A percentile compares a stretch with the other conserved stretches of the same genome.
phyloP scores from a whole-genome alignment of 371 early-diverging fungal genomes.

The Mortierella sp. region DNA sequence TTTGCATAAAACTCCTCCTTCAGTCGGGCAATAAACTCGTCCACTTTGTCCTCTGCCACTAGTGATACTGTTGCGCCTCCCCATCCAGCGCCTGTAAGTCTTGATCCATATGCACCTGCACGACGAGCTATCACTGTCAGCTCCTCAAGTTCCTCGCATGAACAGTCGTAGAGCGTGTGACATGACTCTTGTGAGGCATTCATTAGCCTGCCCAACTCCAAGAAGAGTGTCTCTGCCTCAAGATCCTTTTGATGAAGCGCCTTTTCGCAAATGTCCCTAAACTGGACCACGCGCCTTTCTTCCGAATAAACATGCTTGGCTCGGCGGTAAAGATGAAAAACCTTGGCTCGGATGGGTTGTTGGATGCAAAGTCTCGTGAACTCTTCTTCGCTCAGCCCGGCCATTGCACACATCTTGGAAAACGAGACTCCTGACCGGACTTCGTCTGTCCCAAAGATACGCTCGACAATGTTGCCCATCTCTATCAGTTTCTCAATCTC shows the following conservation, averaged over 20 bases:
- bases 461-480: conserved; percentile 56
- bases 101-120: conserved; percentile 84
- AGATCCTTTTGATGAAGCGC: conserved; percentile 31
- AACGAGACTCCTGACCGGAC: conserved; percentile 68
- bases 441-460: conserved; percentile 55
- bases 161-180: conserved; percentile 85
- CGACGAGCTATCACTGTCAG: conserved; percentile 76
- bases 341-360: conserved; percentile 76
- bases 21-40: conserved; percentile 69
- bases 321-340: conserved; percentile 80
- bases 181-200: conserved; percentile 90
- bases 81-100: conserved; percentile 97
- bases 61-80: conserved; percentile 94
- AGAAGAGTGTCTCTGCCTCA: conserved; percentile 17
- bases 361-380: conserved; percentile 71
- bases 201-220: conserved; percentile 84
- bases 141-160: conserved; percentile 88
- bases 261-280: conserved; percentile 74
- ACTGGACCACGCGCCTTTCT: conserved; percentile 84
- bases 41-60: conserved; percentile 73
- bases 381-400: conserved; percentile 64
- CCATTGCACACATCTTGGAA: conserved; percentile 69
- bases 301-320: conserved; percentile 89
- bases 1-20: conserved; percentile 76
- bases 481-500: conserved; percentile 59